A percentile compares a stretch with the other conserved stretches of the same genome.
phyloP scores from a whole-genome alignment of 2,329 filamentous ascomycete species.

The Colletotrichum godetiae region DNA sequence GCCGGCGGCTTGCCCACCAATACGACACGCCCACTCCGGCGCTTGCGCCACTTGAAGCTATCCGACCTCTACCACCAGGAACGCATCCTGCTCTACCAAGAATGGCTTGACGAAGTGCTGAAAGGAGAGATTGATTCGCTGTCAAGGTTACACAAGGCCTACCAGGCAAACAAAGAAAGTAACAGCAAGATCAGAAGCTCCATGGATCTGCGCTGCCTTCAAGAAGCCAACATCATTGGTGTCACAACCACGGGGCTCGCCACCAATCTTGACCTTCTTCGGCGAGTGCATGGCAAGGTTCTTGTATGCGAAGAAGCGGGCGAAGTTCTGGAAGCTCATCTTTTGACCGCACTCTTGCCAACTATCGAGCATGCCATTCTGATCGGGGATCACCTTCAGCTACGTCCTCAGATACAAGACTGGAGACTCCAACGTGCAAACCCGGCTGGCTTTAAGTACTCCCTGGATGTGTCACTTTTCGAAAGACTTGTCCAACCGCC shows the following conservation, averaged over 20 bases:
- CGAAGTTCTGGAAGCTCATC: slow-evolving; percentile 74
- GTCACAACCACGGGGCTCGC: slow-evolving; percentile 71
- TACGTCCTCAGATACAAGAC: slow-evolving; percentile 68
- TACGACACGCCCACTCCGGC: not conserved
- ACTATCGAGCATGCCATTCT: slow-evolving; percentile 70
- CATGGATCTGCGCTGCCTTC: slow-evolving; percentile 50
- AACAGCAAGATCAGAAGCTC: slow-evolving; percentile 42
- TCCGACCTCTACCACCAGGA: not conserved
- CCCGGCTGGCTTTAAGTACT: slow-evolving; percentile 57
- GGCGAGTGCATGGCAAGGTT: slow-evolving; percentile 63
- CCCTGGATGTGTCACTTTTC: slow-evolving; percentile 70
- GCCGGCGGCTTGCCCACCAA: not conserved
- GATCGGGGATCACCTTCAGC: slow-evolving; percentile 73
- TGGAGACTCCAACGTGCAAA: slow-evolving; percentile 65
- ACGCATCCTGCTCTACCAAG: slow-evolving; percentile 20
- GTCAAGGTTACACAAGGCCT: not conserved
- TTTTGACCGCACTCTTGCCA: slow-evolving; percentile 69
- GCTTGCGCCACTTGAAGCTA: not conserved
- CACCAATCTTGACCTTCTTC: slow-evolving; percentile 59
- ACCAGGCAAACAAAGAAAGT: slow-evolving; percentile 1
- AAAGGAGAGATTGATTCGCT: not conserved
- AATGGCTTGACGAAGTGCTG: slow-evolving; percentile 33
- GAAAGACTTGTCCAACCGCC: slow-evolving; percentile 61
- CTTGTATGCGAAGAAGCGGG: slow-evolving; percentile 76
- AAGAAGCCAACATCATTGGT: slow-evolving; percentile 61